These are phyloP conservation scores for Penicillium nucicola DNA, from an alignment of 495 filamentous ascomycete species.

Conservation along the genomic window DNA sequence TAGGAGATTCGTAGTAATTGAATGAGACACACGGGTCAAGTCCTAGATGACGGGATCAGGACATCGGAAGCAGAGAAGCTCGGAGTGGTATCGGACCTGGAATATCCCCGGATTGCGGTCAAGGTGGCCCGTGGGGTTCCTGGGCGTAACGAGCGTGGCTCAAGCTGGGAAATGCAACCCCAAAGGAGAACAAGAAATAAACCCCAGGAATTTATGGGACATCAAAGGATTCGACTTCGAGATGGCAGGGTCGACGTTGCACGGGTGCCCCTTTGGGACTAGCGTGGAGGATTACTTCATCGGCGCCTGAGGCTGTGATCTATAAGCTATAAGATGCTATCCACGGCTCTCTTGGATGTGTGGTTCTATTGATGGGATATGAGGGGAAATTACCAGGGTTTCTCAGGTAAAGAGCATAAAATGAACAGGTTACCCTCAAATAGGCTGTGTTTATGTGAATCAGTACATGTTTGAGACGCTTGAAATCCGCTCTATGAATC, in stretches of 20 bases:
- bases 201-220: conserved; percentile 5
- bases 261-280: conserved; percentile 4
- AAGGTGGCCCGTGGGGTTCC: conserved; percentile 1
- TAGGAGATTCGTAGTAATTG: not conserved
- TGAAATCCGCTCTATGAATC: no score
- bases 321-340: conserved; percentile 10
- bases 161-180: conserved; percentile 5
- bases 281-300: conserved; percentile 7
- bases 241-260: conserved; percentile 16
- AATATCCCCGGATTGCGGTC: not conserved
- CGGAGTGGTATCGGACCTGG: conserved; percentile 1
- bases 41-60: conserved; percentile 5
- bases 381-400: no score
- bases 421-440: no score
- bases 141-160: conserved; percentile 6
- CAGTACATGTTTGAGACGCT: no score
- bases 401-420: no score
- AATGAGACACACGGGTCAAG: not conserved
- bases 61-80: conserved; percentile 7
- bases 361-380: no score
- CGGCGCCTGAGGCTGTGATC: conserved; percentile 1
- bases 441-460: no score
- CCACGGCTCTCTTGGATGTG: no score
- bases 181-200: conserved; percentile 7
- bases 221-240: conserved; percentile 1